These are phyloP conservation scores for Fereydounia khargensis DNA, from an alignment of 1,284 basidiomycete genomes.

Conservation along the genomic window DNA sequence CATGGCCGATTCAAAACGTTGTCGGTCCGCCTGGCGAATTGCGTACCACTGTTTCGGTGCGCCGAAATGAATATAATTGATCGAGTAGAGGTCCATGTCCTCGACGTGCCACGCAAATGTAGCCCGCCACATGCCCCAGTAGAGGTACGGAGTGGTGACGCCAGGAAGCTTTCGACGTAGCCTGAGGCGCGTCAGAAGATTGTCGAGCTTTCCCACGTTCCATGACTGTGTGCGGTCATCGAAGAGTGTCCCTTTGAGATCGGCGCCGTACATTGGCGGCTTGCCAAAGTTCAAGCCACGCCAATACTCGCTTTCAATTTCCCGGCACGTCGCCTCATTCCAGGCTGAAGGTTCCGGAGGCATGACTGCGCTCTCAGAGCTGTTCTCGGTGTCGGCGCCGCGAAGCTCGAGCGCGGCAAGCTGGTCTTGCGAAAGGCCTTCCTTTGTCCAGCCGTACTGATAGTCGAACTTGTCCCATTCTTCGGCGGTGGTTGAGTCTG, in stretches of 20 bases:
- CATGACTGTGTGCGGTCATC: slow-evolving; percentile 76
- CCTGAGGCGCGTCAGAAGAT: slow-evolving; percentile 76
- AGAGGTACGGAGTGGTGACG: slow-evolving; percentile 95
- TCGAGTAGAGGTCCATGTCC: slow-evolving; percentile 84
- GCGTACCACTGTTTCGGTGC: slow-evolving; percentile 96
- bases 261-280: slow-evolving; percentile 93
- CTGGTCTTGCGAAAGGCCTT: slow-evolving; percentile 35
- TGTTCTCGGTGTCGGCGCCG: too few species aligned
- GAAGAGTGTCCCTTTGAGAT: slow-evolving; percentile 84
- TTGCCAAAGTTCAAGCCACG: slow-evolving; percentile 81
- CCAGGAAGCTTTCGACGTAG: slow-evolving; percentile 74
- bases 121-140: slow-evolving; percentile 99
- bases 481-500: slow-evolving; percentile 33
- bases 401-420: slow-evolving; percentile 1
- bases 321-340: slow-evolving; percentile 65
- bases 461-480: slow-evolving; percentile 53
- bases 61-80: slow-evolving; percentile 98
- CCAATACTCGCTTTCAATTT: slow-evolving; percentile 89
- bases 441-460: slow-evolving; percentile 40
- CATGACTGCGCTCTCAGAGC: not conserved
- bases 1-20: slow-evolving; percentile 56
- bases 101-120: slow-evolving; percentile 98
- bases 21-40: slow-evolving; percentile 77
- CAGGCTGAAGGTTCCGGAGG: slow-evolving; percentile 28
- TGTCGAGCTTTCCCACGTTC: slow-evolving; percentile 90